These are phyloP conservation scores for Dunaliella sp. DNA, from an alignment of 139 green algal genomes.

Conservation along the genomic window DNA sequence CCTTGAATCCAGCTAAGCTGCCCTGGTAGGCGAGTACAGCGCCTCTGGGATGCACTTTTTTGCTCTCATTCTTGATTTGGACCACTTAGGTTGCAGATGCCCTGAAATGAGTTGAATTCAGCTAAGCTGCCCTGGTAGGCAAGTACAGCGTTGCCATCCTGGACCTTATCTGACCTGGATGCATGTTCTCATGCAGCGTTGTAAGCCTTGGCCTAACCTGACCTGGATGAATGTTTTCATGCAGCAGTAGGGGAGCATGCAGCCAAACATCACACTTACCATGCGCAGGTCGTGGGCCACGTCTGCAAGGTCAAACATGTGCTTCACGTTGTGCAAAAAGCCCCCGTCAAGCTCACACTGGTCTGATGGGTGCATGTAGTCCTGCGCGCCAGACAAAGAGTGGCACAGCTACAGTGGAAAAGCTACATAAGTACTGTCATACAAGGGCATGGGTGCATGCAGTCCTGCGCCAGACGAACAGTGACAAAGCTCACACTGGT, in stretches of 20 bases:
- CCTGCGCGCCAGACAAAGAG: too few relatives aligned
- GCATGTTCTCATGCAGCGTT: background rate
- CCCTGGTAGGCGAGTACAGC: background rate
- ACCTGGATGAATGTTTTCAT: background rate
- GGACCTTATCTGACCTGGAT: background rate
- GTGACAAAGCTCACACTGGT: slow-evolving; percentile 44
- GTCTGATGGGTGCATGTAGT: slow-evolving; percentile 40
- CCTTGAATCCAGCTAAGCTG: too few relatives aligned
- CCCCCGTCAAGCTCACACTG: slow-evolving; percentile 43
- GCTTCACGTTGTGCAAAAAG: slow-evolving; percentile 72
- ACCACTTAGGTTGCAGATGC: background rate
- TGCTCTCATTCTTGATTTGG: too few relatives aligned
- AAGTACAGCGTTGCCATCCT: background rate
- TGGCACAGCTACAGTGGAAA: too few relatives aligned
- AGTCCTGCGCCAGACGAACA: too few relatives aligned
- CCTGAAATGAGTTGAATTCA: background rate
- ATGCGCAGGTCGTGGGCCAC: slow-evolving; percentile 67
- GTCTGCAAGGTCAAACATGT: slow-evolving; percentile 86
- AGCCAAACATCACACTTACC: slow-evolving; percentile 17
- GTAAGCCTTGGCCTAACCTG: background rate
- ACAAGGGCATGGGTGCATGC: too few relatives aligned
- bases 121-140: background rate
- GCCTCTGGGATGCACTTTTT: too few relatives aligned
- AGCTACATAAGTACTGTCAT: too few relatives aligned
- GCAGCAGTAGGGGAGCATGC: too few relatives aligned